Evolutionary conservation across 2,329 filamentous ascomycete species (phyloP), one percentile per base, ranked within the genome.

Genomic region (Bipolaris victoriae): DNA sequence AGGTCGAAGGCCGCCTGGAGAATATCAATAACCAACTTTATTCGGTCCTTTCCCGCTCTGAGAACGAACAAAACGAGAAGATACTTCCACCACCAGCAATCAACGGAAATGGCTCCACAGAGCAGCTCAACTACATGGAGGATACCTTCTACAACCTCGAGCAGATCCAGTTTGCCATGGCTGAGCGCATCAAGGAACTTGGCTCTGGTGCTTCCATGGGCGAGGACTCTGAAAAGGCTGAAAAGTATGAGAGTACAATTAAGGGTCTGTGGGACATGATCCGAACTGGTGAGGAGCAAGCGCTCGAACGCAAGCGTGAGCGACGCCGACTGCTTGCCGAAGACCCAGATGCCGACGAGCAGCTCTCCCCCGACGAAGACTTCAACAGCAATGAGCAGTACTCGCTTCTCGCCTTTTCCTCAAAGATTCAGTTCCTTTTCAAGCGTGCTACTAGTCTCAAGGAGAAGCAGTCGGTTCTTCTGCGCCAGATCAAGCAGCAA

Each of bases 401-500:
- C 77, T 90, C 89, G 1, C 79, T 97, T 3, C 81, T 84, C 20
- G 90, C 88, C 18, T 96, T 98, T 74, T 89, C 88, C 15, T 81
- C 85, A 7, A 91, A 91, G 69, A 87, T 98, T 0, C 89, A 92
- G 68, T 90, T 87, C 78, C 80, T 97, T 4, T 91, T 92, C 71
- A 82, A 83, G 39, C 90, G 91, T 57, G 86, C 91, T n/a, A 89
- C 88, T 16, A 86, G 86, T 18, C 81, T 97, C 35, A 88, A 91
- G 60, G 91, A 97, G 67, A 93, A 98, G 73, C 96, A 97, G 73
- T 86, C 87, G 47, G 93, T 97, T 20, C 83, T 98, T 7, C 90
- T 94, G 69, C 87, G 92, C 41, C 93, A 98, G 75, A 94, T 97
- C 69, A 94, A 96, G 78, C 93, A 98, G 74, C 94, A 98, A 77